phyloP scores from a whole-genome alignment of 257 asterid genomes.

The Solanum peruvianum region DNA sequence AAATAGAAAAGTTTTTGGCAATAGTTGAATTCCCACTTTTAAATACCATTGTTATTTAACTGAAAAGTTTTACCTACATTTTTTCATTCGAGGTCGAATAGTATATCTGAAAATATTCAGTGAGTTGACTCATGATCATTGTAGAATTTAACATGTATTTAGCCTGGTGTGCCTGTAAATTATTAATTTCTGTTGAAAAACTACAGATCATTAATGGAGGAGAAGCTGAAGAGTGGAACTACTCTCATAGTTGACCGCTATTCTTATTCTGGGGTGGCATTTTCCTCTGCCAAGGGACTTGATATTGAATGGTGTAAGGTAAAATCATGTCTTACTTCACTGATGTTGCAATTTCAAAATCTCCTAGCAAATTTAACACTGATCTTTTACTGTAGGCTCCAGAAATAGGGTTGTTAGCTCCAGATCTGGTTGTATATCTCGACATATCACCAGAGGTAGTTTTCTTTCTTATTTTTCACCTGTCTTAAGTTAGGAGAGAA shows the following conservation, averaged over 20 bases:
- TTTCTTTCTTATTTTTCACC: not conserved
- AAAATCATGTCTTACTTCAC: not conserved
- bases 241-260: constrained; percentile 78
- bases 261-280: constrained; percentile 89
- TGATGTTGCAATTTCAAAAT: not conserved
- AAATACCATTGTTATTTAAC: not conserved
- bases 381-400: constrained; percentile 53
- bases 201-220: constrained; percentile 69
- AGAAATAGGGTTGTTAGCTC: constrained; percentile 82
- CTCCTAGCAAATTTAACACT: not conserved
- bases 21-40: not conserved
- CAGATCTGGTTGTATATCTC: constrained; percentile 85
- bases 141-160: not conserved
- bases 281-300: constrained; percentile 89
- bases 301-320: constrained; percentile 88
- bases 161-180: not conserved
- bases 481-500: not conserved
- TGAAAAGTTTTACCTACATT: not conserved
- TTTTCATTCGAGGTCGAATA: not conserved
- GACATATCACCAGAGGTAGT: constrained; percentile 89
- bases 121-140: not conserved
- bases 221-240: constrained; percentile 68
- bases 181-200: not conserved
- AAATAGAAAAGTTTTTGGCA: not conserved
- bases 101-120: not conserved